Base-by-base conservation (phyloP, 345 rosid genomes). In the Excoecaria cochinchinensis region DNA sequence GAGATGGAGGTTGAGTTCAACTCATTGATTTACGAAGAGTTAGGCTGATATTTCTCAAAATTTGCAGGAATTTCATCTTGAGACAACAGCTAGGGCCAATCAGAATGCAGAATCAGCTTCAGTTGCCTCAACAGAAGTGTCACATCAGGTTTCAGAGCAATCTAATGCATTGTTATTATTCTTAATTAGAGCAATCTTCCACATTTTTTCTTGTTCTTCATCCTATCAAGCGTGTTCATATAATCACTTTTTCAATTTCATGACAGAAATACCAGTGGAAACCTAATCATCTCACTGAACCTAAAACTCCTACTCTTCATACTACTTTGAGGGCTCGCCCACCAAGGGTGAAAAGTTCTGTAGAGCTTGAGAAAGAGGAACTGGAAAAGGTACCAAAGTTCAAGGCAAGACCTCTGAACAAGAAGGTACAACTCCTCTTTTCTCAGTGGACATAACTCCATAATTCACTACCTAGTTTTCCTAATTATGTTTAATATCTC, bases 241-340 rank as follows among this genome's bases (percentile, higher is more conserved):
- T 21, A 36, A 22, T 47, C 51, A 72, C 71, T 77, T 24, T 66
- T 60, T 64, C 25, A 64, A 46, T 36, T 38, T 58, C 58, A 25
- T 48, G 68, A 31, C 89, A 90, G 92, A 87, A 81, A 76, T 81
- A 78, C 74, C 85, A 80, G 42, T 82, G 91, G 95, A 92, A 78
- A 69, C 88, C 86, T 24, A 86, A 85, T 39, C 87, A 83, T 80
- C 93, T 92, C 52, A 91, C 97, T 3, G 95, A 86, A 77, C 95
- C 98, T 47, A 91, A 85, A 82, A 83, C 89, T 74, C 99, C 98
- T 15, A 73, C 71, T 68, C 99, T 96, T 65, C 94, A 88, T 46
- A 93, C 98, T 78, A 87, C 88, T 75, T 69, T 93, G 77, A 88
- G 99, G 89, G 97, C 98, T 55, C 97, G 99, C 67, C 95, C 95